A percentile compares a stretch with the other conserved stretches of the same genome.
Evolutionary conservation across 306 rosid species (phyloP).

Genomic region (Cucumis hystrix): DNA sequence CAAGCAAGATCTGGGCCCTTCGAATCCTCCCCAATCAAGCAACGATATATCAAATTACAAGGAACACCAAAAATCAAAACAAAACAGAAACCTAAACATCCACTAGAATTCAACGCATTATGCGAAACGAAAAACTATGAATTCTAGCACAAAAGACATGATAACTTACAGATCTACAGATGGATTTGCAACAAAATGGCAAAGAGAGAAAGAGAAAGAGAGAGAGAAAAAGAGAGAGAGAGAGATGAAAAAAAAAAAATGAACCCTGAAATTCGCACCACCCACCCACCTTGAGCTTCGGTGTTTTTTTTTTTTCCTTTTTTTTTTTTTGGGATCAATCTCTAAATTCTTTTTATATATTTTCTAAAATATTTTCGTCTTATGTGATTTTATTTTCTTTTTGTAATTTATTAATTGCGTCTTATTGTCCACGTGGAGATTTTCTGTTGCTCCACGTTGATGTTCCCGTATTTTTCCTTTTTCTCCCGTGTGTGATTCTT

Average conservation of each 20-base stretch:
- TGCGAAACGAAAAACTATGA: background rate
- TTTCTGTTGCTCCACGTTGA: background rate
- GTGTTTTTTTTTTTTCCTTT: background rate
- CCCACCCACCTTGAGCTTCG: constrained; percentile 31
- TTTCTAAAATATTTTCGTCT: background rate
- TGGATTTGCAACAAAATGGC: constrained; percentile 15
- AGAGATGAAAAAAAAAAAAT: background rate
- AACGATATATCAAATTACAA: constrained; percentile 10
- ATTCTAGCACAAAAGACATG: background rate
- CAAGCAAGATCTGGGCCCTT: constrained; percentile 34
- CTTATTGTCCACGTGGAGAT: background rate
- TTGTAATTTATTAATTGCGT: background rate
- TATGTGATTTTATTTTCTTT: background rate
- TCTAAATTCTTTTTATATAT: background rate
- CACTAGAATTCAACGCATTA: constrained; percentile 20
- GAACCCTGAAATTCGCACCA: constrained; percentile 44
- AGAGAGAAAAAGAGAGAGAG: background rate
- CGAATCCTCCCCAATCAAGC: constrained; percentile 18
- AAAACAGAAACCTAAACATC: constrained; percentile 6
- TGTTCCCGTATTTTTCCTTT: background rate
- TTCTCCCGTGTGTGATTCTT: background rate
- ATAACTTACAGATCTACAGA: constrained; percentile 30
- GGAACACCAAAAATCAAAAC: background rate
- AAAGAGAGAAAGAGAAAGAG: constrained; percentile 5
- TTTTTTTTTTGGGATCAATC: background rate